Percentiles rank a stretch among this genome's conserved stretches.
Conservation (phyloP, 2,329 filamentous ascomycete genomes). For the Raffaelea albimanens region DNA sequence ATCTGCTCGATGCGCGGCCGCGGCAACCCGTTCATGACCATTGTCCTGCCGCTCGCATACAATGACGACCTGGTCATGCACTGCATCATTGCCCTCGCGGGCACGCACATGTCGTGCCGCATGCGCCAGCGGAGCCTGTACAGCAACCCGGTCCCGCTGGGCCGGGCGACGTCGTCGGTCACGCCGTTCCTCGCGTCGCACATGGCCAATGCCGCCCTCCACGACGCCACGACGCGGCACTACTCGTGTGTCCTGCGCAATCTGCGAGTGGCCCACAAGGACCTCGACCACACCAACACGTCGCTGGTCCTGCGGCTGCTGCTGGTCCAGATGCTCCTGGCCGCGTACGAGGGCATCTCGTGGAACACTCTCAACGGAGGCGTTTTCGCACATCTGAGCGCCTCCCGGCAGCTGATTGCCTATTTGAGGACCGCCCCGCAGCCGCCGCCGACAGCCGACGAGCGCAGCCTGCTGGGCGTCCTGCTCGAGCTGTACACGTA, state of each 20-base stretch:
- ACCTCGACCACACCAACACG: conserved; percentile 9
- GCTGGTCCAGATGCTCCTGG: conserved; percentile 10
- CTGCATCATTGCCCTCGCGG: conserved; percentile 13
- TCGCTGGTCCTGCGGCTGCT: conserved; percentile 12
- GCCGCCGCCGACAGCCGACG: conserved; percentile 4
- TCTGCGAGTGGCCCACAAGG: conserved; percentile 9
- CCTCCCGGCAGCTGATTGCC: conserved; percentile 14
- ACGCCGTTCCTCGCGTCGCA: background rate
- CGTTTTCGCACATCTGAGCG: conserved; percentile 13
- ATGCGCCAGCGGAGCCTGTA: background rate
- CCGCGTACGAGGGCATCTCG: conserved; percentile 12
- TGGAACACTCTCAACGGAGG: conserved; percentile 11
- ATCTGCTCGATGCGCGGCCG: conserved; percentile 6
- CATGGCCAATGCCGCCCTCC: conserved; percentile 6
- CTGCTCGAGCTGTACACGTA: conserved; percentile 14
- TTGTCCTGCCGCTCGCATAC: conserved; percentile 14
- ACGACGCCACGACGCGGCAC: conserved; percentile 13
- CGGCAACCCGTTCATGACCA: conserved; percentile 12
- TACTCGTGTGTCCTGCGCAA: conserved; percentile 13
- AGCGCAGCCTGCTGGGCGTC: conserved; percentile 9
- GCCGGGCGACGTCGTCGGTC: background rate
- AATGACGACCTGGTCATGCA: conserved; percentile 17
- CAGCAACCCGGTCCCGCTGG: background rate
- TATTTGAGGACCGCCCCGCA: conserved; percentile 13
- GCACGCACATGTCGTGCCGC: conserved; percentile 8